These are phyloP conservation scores for Perilla frutescens DNA, from an alignment of 257 asterid genomes.

Conservation along the genomic window DNA sequence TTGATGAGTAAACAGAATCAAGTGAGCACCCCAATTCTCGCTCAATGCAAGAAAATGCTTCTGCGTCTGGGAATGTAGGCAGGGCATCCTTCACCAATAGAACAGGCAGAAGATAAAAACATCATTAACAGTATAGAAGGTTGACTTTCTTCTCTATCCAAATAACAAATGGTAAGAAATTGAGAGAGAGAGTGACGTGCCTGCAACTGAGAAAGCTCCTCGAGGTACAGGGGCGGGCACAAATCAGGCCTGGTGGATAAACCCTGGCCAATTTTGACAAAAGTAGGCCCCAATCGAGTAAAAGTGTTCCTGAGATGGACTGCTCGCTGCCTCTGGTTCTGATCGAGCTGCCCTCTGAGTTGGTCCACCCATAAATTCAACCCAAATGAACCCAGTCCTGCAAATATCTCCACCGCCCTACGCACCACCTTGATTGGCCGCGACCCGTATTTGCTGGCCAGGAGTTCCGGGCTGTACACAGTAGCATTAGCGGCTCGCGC, in stretches of 20 bases:
- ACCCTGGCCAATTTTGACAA: constrained; percentile 98
- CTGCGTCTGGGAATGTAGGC: constrained; percentile 97
- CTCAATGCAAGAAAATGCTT: constrained; percentile 96
- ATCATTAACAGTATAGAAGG: not conserved
- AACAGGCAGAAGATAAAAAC: constrained; percentile 22
- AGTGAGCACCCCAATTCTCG: constrained; percentile 78
- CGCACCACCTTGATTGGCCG: constrained; percentile 74
- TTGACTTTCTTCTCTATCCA: too few species aligned
- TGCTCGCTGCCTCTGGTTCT: constrained; percentile 73
- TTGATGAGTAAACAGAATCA: constrained; percentile 75
- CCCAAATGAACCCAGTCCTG: constrained; percentile 80
- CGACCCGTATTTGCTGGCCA: constrained; percentile 64
- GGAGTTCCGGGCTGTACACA: constrained; percentile 68
- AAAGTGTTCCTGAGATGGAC: constrained; percentile 68
- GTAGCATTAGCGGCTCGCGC: constrained; percentile 83
- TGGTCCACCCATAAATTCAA: constrained; percentile 77
- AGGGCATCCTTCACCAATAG: constrained; percentile 79
- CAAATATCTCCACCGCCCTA: constrained; percentile 72
- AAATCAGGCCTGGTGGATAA: constrained; percentile 96
- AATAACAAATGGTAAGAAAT: too few species aligned
- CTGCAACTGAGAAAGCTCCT: constrained; percentile 93
- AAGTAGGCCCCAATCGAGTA: constrained; percentile 94
- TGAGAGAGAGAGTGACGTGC: constrained; percentile 32
- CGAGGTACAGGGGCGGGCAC: constrained; percentile 85
- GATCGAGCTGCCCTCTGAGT: constrained; percentile 57